phyloP scores from a whole-genome alignment of 1,284 basidiomycete species.

The Apiotrichum mycotoxinovorans region DNA sequence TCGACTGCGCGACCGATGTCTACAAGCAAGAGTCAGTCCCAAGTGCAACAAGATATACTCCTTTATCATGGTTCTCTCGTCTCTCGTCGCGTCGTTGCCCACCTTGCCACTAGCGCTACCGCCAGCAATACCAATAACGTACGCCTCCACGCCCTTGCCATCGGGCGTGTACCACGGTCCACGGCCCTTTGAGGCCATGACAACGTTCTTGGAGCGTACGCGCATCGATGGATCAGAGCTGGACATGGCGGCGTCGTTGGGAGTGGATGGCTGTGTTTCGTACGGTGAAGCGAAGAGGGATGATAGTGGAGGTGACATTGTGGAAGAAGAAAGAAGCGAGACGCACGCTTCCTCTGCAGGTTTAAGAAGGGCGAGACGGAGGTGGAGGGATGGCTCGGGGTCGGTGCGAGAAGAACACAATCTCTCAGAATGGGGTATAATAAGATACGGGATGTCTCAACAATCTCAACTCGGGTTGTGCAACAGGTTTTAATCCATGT shows the following conservation, averaged over 20 bases:
- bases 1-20: conserved; percentile 88
- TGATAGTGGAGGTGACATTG: background rate
- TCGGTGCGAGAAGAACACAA: no score
- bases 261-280: background rate
- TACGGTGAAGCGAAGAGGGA: background rate
- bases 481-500: no score
- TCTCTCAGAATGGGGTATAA: no score
- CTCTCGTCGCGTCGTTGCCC: no score
- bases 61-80: no score
- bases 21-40: no score
- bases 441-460: no score
- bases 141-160: conserved; percentile 66
- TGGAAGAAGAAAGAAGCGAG: background rate
- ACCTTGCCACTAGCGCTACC: conserved; percentile 94
- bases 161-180: conserved; percentile 61
- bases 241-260: background rate
- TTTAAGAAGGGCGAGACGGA: no score
- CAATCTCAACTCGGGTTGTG: no score
- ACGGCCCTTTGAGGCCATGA: conserved; percentile 72
- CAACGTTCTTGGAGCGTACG: conserved; percentile 62
- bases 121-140: conserved; percentile 90
- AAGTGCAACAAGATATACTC: no score
- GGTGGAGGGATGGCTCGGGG: no score
- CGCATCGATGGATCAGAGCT: background rate
- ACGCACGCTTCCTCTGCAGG: no score